Base-by-base conservation (phyloP, 1,284 basidiomycete genomes). In the Rhodotorula sp. region DNA sequence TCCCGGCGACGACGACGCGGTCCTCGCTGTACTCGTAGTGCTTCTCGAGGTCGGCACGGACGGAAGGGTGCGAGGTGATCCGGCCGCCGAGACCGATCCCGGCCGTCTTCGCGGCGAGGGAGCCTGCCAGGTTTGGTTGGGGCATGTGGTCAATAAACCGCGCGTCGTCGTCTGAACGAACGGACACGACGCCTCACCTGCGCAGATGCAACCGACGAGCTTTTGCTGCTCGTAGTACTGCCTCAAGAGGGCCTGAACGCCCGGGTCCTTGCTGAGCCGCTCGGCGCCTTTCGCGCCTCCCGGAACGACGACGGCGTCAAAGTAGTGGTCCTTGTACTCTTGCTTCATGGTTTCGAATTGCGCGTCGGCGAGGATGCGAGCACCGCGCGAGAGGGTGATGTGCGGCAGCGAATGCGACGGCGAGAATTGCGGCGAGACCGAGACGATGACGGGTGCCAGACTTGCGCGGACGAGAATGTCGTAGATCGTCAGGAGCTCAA, bases 241-340 rank as follows among this genome's bases (percentile, higher is more conserved):
- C 58, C 83, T 82, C 18, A 93, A 84, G 19, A 92, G 83, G 0
- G 82, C 80, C 79, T 91, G 88, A 1, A 93, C 89, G 6, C 82
- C 83, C 28, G 81, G 76, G 72, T 85, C 87, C 48, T 82, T 81
- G 18, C 58, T 60, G 48, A 73, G 68, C 6, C 72, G 57, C 56
- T 90, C 86, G 0, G 92, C 90, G 19, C 92, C 92, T 78, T 88
- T 87, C 1, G 87, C 87, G 2, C 92, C 92, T 4, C 92, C 92
- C 0, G 92, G 92, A 48, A 94, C 86, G 62, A 93, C 67, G 5
- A 79, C 65, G 15, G 77, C 78, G 74, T 88, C 66, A 83, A 82
- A 85, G 83, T 80, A 79, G 1, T 59, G 38, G 60, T 70, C 71
- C 83, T 80, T 79, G 1, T 64, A 55, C 60, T 74, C 70, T 18